Percentiles rank a stretch among this genome's conserved stretches.
Evolutionary conservation across 1,284 basidiomycete species (phyloP).

Genomic region (Ceratobasidium theobromae): DNA sequence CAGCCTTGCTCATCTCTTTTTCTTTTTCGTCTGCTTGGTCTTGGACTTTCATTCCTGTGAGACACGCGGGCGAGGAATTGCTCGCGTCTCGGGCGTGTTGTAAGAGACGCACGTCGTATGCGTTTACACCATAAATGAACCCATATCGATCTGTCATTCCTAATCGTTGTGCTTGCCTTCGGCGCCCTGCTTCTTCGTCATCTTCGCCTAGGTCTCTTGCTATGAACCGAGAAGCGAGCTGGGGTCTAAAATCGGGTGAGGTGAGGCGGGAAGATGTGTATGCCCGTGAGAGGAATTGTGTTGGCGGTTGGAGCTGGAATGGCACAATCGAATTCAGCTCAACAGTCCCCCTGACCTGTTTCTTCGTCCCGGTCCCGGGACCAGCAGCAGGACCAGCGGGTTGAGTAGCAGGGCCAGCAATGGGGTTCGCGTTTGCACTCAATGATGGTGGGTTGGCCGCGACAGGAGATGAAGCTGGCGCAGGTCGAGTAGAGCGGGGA

Average conservation of each 20-base stretch:
- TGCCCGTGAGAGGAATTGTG: slow-evolving; percentile 59
- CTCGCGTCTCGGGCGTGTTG: slow-evolving; percentile 70
- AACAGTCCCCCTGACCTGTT: slow-evolving; percentile 61
- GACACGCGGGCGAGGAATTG: slow-evolving; percentile 75
- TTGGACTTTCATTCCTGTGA: slow-evolving; percentile 84
- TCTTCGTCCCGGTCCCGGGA: slow-evolving; percentile 39
- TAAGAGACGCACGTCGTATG: slow-evolving; percentile 78
- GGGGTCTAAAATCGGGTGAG: slow-evolving; percentile 37
- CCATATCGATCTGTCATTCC: slow-evolving; percentile 87
- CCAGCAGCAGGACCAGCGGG: slow-evolving; percentile 41
- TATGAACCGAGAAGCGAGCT: slow-evolving; percentile 55
- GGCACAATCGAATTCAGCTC: slow-evolving; percentile 91
- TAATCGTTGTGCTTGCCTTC: slow-evolving; percentile 5
- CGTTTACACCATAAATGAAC: slow-evolving; percentile 69
- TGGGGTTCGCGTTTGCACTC: slow-evolving; percentile 32
- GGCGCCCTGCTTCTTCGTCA: slow-evolving; percentile 33
- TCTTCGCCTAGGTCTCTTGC: slow-evolving; percentile 45
- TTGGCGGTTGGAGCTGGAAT: slow-evolving; percentile 79
- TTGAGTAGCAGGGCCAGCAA: slow-evolving; percentile 45
- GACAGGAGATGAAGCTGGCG: slow-evolving; percentile 33
- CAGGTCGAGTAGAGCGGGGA: background rate
- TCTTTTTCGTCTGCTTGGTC: slow-evolving; percentile 66
- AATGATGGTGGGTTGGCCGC: slow-evolving; percentile 40
- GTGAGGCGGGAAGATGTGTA: slow-evolving; percentile 41
- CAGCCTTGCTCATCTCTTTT: slow-evolving; percentile 5